Base-by-base conservation (phyloP, 306 rosid genomes). In the Vigna reflexopilosa region DNA sequence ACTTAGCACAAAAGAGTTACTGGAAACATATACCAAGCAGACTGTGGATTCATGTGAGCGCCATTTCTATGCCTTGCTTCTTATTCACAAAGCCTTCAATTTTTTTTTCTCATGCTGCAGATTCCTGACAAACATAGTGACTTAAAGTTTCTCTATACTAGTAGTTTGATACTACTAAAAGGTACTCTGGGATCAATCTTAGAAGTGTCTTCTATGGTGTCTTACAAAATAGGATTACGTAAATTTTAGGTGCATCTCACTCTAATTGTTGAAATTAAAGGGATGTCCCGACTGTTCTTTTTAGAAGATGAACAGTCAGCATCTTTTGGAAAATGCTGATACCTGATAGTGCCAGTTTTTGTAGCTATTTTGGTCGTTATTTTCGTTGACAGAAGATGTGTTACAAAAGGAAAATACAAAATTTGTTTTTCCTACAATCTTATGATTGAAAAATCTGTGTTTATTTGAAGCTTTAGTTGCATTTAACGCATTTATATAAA, bases 41-140 rank as follows among this genome's bases (percentile, higher is more conserved):
- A 87, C 87, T 38, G 77, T 95, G 81, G 96, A 92, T 84, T 88
- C 97, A 67, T 93, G 99, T 93, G 77, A 88, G 98, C 86, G 65
- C 32, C 51, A 51, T 80, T 78, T 68, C n/a, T 10, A 15, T 19
- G 51, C 56, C 75, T 38, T 61, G 52, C 14, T 51, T 49, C 65
- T 47, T 8, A 13, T 47, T 50, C 70, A 62, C 70, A 40, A 66
- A 73, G 67, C 49, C 30, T 48, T 48, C 16, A 78, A 62, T 34
- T 59, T 78, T 0, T 34, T 76, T 62, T 28, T 58, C 55, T 26
- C 11, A 1, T 71, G n/a, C 62, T n/a, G 9, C 26, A 32, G 34
- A 38, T 1, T 73, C 66, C 66, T 49, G 65, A 47, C 14, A 63
- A 77, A 22, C 24, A 48, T 28, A 56, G 59, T 34, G 36, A 80